Base-by-base conservation (phyloP, 176 grass and related monocot genomes). In the Metroxylon sagu region DNA sequence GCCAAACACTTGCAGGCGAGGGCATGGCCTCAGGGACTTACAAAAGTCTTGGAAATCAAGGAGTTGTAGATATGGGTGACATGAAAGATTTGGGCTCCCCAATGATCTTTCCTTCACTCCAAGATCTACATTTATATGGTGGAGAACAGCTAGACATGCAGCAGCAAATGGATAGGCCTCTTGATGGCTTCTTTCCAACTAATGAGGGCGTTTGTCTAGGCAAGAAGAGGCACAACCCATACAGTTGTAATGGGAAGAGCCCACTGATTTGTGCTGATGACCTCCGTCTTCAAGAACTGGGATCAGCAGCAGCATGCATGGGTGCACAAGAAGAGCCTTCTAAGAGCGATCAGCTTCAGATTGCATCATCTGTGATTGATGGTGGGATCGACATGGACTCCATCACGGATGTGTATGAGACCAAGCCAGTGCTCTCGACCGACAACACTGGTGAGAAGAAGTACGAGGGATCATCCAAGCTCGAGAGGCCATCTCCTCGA, bases 111-210 rank as follows among this genome's bases (percentile, higher is more conserved):
- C 79, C 76, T 29, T 83, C 94, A 12, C 79, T 93, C 35, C 88
- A 98, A 61, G 85, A 98, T 66, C 70, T 93, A 28, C 76, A 93
- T 70, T 64, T 93, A 43, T 93, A 88, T 25, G 87, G 79, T 48
- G 82, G 79, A 15, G 73, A 71, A 8, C 84, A 85, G 56, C 59
- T 98, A 59, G 93, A 98, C 60, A 83, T 97, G 59, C 92, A 90
- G 69, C 84, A 85, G 12, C 87, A 89, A 27, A 83, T 83, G 77
- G 87, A 91, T 39, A 76, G 80, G 74, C 56, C 87, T 2, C 62
- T 85, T 43, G 84, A 92, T 66, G 63, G 63, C 57, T 85, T 85
- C 79, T 83, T 85, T 65, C 65, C 69, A 2, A 76, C 69, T 70
- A 70, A 73, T 65, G 84, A 78, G 5, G 25, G 65, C 67, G 68